These are phyloP conservation scores for Sisymbrium altissimum DNA, from an alignment of 345 rosid species.

Conservation along the genomic window DNA sequence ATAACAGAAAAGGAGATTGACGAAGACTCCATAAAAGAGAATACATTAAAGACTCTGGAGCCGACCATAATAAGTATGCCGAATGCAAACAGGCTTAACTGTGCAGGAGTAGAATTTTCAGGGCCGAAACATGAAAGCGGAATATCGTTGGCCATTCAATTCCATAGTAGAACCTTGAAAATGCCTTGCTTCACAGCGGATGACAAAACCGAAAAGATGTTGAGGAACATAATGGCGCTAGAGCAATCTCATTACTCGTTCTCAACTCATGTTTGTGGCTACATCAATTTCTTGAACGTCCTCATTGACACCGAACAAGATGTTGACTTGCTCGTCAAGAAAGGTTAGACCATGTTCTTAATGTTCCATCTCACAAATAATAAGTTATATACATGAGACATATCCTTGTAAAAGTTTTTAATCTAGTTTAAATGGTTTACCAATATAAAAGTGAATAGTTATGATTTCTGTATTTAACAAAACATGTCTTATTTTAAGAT, in stretches of 20 bases:
- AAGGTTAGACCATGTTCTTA: neutral
- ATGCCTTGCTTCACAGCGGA: neutral
- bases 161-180: neutral
- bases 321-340: conserved; percentile 16
- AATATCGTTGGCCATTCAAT: neutral
- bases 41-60: neutral
- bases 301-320: conserved; percentile 2
- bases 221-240: conserved; percentile 14
- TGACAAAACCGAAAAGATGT: neutral
- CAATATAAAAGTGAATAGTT: no score
- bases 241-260: neutral
- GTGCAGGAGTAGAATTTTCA: conserved; percentile 1
- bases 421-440: no score
- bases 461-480: no score
- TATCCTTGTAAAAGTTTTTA: no score
- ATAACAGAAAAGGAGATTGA: neutral
- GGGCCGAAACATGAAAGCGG: neutral
- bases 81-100: conserved; percentile 1
- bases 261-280: neutral
- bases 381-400: no score
- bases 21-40: no score
- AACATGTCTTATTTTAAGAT: no score
- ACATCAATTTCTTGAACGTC: neutral
- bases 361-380: neutral
- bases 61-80: neutral